Evolutionary conservation across 176 grass and related monocot genomes (phyloP).

Genomic region (Paspalum vaginatum): DNA sequence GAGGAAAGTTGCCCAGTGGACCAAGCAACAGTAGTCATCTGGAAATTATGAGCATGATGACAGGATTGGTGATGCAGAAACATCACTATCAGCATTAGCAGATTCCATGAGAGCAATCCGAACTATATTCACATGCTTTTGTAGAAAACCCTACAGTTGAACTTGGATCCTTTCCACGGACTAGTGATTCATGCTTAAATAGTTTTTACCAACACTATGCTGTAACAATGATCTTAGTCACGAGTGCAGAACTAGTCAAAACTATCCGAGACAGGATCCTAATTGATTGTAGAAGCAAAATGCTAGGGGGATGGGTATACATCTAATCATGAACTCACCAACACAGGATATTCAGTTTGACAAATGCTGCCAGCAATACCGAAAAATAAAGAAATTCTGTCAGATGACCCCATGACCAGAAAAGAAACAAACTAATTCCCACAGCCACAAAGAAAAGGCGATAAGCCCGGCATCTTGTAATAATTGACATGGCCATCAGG

Average conservation of each 20-base stretch:
- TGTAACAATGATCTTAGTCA: no score
- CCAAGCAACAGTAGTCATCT: conserved; percentile 10
- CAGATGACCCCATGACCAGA: not conserved
- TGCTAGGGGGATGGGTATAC: not conserved
- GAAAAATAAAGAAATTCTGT: not conserved
- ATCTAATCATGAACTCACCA: conserved; percentile 8
- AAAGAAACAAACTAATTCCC: not conserved
- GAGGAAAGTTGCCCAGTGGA: conserved; percentile 3
- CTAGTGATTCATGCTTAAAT: conserved; percentile 12
- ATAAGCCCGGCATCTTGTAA: not conserved
- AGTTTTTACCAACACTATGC: not conserved
- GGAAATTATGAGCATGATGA: conserved; percentile 5
- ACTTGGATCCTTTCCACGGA: not conserved
- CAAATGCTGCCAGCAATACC: conserved; percentile 13
- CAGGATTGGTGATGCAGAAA: conserved; percentile 1
- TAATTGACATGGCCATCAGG: not conserved
- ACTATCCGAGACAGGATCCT: not conserved
- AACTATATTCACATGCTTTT: conserved; percentile 10
- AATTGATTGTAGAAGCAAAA: not conserved
- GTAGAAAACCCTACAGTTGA: not conserved
- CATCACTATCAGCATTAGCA: not conserved
- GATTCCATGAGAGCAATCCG: not conserved
- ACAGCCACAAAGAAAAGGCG: not conserved
- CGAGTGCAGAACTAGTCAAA: no score
- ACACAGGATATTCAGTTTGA: conserved; percentile 13